Evolutionary conservation across 2,329 filamentous ascomycete genomes (phyloP).

Genomic region (Colletotrichum sojae): DNA sequence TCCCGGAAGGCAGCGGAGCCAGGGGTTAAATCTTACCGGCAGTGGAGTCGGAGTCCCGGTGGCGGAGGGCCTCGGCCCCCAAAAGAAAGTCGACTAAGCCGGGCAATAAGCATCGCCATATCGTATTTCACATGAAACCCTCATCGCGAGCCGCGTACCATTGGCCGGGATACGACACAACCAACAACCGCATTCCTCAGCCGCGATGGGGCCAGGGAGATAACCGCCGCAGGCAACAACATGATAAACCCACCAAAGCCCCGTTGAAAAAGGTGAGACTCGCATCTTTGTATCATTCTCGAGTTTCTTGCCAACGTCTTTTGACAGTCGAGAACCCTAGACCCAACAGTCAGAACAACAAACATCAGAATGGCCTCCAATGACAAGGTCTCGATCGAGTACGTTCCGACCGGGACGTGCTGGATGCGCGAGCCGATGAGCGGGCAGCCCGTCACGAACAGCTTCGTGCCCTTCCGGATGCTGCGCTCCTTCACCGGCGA

Average conservation of each 20-base stretch:
- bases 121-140: background rate
- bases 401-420: slow-evolving; percentile 44
- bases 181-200: slow-evolving; percentile 6
- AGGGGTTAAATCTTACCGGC: background rate
- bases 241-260: background rate
- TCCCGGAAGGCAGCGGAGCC: background rate
- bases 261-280: too few species aligned
- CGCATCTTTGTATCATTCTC: too few species aligned
- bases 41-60: slow-evolving; percentile 9
- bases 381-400: slow-evolving; percentile 29
- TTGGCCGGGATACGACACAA: slow-evolving; percentile 30
- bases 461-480: slow-evolving; percentile 41
- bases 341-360: background rate
- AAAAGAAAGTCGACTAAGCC: slow-evolving; percentile 8
- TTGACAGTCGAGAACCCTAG: too few species aligned
- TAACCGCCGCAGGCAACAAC: slow-evolving; percentile 7
- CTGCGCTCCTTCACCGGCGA: slow-evolving; percentile 43
- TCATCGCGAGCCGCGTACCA: slow-evolving; percentile 4
- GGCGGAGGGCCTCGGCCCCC: slow-evolving; percentile 13
- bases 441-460: slow-evolving; percentile 42
- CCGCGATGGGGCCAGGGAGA: background rate
- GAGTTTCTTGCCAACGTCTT: too few species aligned
- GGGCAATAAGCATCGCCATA: background rate
- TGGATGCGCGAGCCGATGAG: slow-evolving; percentile 40
- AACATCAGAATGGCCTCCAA: slow-evolving; percentile 6